A percentile compares a stretch with the other conserved stretches of the same genome.
These are phyloP conservation scores for Iberis pinnata DNA, from an alignment of 345 rosid species.

Conservation along the genomic window DNA sequence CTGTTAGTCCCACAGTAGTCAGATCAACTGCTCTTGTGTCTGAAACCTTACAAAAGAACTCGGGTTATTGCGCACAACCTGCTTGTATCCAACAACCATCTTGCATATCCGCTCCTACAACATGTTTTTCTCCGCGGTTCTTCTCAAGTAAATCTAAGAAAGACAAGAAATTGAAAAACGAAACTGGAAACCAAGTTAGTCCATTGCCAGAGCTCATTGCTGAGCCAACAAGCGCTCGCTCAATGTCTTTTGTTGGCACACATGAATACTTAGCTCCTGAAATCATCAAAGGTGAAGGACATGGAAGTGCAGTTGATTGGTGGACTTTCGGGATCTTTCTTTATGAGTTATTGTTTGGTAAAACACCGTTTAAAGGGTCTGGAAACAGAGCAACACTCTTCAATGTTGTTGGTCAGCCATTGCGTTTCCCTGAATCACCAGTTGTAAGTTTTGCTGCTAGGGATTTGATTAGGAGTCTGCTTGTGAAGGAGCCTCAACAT, in stretches of 20 bases:
- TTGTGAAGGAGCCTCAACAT: constrained; percentile 75
- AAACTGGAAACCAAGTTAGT: constrained; percentile 51
- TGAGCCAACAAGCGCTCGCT: constrained; percentile 80
- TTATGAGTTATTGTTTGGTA: constrained; percentile 68
- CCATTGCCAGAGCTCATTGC: constrained; percentile 81
- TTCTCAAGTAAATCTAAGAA: constrained; percentile 52
- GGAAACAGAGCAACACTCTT: constrained; percentile 73
- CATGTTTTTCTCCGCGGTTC: constrained; percentile 54
- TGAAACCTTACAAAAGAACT: constrained; percentile 41
- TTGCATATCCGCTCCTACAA: constrained; percentile 49
- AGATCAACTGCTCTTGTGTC: constrained; percentile 41
- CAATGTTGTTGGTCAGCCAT: constrained; percentile 71
- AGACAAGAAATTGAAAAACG: constrained; percentile 41
- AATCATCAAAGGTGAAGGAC: constrained; percentile 80
- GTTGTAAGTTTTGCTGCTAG: constrained; percentile 67
- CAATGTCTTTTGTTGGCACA: constrained; percentile 88
- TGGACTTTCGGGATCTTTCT: constrained; percentile 86
- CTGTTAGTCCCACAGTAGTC: constrained; percentile 50
- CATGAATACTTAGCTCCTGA: constrained; percentile 90
- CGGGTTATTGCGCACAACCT: constrained; percentile 48
- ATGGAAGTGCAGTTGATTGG: constrained; percentile 87
- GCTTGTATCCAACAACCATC: constrained; percentile 60
- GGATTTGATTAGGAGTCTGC: constrained; percentile 72
- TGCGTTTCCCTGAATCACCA: constrained; percentile 65
- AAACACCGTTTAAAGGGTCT: constrained; percentile 81